Evolutionary conservation across 495 filamentous ascomycete genomes (phyloP), one percentile per base, ranked within the genome.

Genomic region (Parathielavia hyrcaniae): DNA sequence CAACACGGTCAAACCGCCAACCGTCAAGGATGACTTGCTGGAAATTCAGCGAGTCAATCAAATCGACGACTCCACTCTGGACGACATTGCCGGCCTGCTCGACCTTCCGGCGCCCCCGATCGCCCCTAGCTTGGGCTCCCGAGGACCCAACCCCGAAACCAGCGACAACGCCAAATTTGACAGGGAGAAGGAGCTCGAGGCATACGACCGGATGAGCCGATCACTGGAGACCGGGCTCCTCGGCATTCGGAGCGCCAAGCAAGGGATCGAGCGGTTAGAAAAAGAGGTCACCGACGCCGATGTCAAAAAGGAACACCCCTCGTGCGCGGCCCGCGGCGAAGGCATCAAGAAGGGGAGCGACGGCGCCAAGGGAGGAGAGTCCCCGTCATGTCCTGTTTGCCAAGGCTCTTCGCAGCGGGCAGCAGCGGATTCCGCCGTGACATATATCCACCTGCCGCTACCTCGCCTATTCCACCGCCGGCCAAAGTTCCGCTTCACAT

Each of bases 241-340:
- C 4, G 82, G 82, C 56, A 87, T 91, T 58, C 78, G 79, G 2
- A 81, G 84, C 22, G 81, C 87, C 20, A 85, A 83, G 58, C 76
- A 79, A 50, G 86, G 85, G 2, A 82, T 90, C 36, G 77, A 83
- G 60, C 75, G 79, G 16, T 72, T 90, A n/a, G 85, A 87, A 70
- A 72, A 79, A 35, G 77, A 82, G 53, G 72, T 88, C 34, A 75
- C 73, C 32, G 71, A 75, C 34, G 58, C 66, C 2, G 71, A 79
- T n/a, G 59, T 64, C 48, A 50, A 30, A 30, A 30, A 59, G 4
- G 55, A 60, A 8, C 38, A 53, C 12, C 13, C 44, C 53, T 55
- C 41, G n/a, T 55, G 57, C 50, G 52, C 52, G 22, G 58, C 50
- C 23, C 48, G 55, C 36, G 4, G 20, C 48, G 19, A 30, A 30